Conservation (phyloP, 2,329 filamentous ascomycete species). For the Penicillium sp. region DNA sequence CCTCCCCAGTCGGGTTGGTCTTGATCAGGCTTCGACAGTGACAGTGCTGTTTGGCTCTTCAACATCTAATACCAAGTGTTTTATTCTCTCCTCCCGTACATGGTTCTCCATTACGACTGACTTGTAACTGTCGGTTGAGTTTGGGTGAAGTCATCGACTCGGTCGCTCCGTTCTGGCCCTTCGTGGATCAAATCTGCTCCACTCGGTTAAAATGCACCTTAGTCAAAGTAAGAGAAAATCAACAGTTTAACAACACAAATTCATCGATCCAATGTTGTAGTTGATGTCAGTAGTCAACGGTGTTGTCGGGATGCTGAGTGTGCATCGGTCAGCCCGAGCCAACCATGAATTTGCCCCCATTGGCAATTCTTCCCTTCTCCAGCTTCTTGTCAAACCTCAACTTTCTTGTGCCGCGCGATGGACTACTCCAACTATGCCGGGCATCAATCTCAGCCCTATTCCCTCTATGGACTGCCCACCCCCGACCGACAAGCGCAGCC, state of each 20-base stretch:
- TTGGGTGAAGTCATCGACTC: slow-evolving; percentile 19
- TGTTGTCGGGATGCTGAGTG: no score
- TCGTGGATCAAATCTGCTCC: not conserved
- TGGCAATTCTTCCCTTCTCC: not conserved
- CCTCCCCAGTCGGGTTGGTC: no score
- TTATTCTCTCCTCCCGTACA: not conserved
- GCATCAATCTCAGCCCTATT: slow-evolving; percentile 43
- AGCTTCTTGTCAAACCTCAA: not conserved
- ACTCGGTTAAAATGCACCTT: not conserved
- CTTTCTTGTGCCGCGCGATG: slow-evolving; percentile 36
- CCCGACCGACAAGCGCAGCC: slow-evolving; percentile 36
- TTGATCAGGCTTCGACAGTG: not conserved
- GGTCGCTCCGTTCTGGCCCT: slow-evolving; percentile 7
- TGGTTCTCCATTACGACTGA: not conserved
- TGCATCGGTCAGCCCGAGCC: not conserved
- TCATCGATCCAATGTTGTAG: no score
- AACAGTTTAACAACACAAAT: no score
- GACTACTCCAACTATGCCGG: slow-evolving; percentile 52
- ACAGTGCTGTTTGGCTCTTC: slow-evolving; percentile 2
- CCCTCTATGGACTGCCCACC: slow-evolving; percentile 45
- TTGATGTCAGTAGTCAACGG: no score
- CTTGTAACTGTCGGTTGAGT: not conserved
- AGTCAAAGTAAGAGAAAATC: no score
- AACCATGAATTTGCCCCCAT: no score
- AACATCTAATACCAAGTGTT: slow-evolving; percentile 13